Evolutionary conservation across 2,329 filamentous ascomycete genomes (phyloP).

Genomic region (Penicillium capsulatum): DNA sequence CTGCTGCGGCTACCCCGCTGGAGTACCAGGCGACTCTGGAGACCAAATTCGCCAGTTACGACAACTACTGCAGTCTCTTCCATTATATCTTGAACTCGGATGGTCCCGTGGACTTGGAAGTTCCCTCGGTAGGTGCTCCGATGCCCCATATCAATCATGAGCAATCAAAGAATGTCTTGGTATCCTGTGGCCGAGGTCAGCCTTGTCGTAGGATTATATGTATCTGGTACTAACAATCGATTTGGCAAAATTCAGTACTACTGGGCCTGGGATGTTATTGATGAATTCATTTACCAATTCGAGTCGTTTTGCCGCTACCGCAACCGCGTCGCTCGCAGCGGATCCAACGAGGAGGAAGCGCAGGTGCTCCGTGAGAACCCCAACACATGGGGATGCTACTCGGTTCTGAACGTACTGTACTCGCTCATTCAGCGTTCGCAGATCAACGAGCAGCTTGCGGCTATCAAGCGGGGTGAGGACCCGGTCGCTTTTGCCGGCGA

Average conservation of each 20-base stretch:
- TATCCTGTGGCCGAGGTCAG: slow-evolving; percentile 7
- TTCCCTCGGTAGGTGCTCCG: slow-evolving; percentile 72
- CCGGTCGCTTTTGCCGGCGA: slow-evolving; percentile 83
- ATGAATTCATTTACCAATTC: slow-evolving; percentile 99
- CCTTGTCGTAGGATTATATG: neutral
- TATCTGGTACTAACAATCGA: slow-evolving; percentile 12
- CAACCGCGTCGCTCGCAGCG: slow-evolving; percentile 76
- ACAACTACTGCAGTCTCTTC: slow-evolving; percentile 98
- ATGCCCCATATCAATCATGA: slow-evolving; percentile 7
- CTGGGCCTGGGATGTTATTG: slow-evolving; percentile 99
- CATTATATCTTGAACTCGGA: slow-evolving; percentile 99
- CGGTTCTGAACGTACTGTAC: slow-evolving; percentile 97
- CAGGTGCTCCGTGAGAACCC: slow-evolving; percentile 90
- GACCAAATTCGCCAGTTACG: slow-evolving; percentile 97
- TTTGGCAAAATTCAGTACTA: slow-evolving; percentile 64
- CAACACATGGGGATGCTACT: slow-evolving; percentile 99
- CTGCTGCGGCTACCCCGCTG: slow-evolving; percentile 86
- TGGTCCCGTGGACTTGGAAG: slow-evolving; percentile 94
- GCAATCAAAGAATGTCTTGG: slow-evolving; percentile 17
- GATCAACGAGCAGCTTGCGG: slow-evolving; percentile 94
- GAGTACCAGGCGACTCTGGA: slow-evolving; percentile 95
- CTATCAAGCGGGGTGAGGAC: slow-evolving; percentile 92
- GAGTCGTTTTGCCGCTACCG: slow-evolving; percentile 98
- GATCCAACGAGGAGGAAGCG: slow-evolving; percentile 86
- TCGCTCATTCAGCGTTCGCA: slow-evolving; percentile 97